These are phyloP conservation scores for Macrotyloma uniflorum DNA, from an alignment of 306 rosid species.

Conservation along the genomic window DNA sequence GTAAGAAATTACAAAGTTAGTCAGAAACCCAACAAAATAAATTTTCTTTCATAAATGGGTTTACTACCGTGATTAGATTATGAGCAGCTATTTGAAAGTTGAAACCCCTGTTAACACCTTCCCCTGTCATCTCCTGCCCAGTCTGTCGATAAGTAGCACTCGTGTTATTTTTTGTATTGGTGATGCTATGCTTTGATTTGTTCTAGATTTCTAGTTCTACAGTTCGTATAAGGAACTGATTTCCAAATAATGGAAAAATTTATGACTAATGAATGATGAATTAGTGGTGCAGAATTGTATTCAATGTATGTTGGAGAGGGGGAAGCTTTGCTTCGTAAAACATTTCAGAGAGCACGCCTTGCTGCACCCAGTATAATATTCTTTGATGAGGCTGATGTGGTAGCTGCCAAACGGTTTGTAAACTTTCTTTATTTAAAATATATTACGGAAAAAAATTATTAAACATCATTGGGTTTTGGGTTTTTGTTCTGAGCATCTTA, in stretches of 20 bases:
- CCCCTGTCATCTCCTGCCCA: neutral
- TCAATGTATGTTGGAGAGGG: constrained; percentile 98
- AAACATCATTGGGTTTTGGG: constrained; percentile 1
- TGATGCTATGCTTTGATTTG: constrained; percentile 14
- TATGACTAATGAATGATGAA: constrained; percentile 43
- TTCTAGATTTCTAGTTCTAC: neutral
- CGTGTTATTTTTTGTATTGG: neutral
- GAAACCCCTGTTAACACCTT: constrained; percentile 1
- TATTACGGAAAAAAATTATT: constrained; percentile 4
- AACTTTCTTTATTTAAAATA: constrained; percentile 12
- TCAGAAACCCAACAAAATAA: constrained; percentile 18
- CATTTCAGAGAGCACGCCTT: constrained; percentile 86
- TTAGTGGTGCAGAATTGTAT: constrained; percentile 89
- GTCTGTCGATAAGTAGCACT: neutral
- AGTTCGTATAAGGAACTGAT: constrained; percentile 9
- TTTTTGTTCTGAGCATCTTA: neutral
- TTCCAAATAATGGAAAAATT: constrained; percentile 22
- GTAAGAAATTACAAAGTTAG: neutral
- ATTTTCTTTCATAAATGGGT: neutral
- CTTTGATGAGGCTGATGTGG: constrained; percentile 92
- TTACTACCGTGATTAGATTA: neutral
- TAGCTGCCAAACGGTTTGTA: constrained; percentile 87
- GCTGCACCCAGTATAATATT: constrained; percentile 89
- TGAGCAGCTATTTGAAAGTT: constrained; percentile 2
- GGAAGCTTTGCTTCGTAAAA: constrained; percentile 81